These are phyloP conservation scores for Ramaria sp. DNA, from an alignment of 768 basidiomycete species.

Conservation along the genomic window DNA sequence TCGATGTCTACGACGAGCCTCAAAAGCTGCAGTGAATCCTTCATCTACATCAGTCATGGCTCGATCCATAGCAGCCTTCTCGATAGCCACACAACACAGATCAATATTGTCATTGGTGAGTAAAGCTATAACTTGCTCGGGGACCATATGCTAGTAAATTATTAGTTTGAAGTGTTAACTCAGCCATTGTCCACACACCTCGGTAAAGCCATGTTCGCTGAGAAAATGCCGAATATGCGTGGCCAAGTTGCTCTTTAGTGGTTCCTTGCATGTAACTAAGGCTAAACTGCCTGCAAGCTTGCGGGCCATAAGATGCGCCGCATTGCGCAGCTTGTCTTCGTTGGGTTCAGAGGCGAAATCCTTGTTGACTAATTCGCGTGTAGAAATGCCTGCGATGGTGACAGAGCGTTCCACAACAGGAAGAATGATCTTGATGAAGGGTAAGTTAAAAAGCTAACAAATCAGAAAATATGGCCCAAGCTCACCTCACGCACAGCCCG, in stretches of 20 bases:
- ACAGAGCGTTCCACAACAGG: slow-evolving; percentile 98
- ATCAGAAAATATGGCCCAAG: slow-evolving; percentile 1
- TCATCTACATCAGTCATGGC: slow-evolving; percentile 91
- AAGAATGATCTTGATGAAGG: slow-evolving; percentile 61
- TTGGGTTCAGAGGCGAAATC: slow-evolving; percentile 91
- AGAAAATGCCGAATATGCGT: slow-evolving; percentile 79
- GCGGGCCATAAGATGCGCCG: slow-evolving; percentile 93
- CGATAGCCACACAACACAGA: slow-evolving; percentile 85
- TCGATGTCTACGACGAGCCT: slow-evolving; percentile 73
- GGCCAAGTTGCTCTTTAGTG: slow-evolving; percentile 83
- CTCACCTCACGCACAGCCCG: slow-evolving; percentile 87
- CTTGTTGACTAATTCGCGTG: slow-evolving; percentile 87
- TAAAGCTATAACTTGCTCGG: slow-evolving; percentile 69
- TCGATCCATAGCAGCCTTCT: slow-evolving; percentile 96
- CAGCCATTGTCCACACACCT: slow-evolving; percentile 33
- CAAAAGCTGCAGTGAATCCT: slow-evolving; percentile 71
- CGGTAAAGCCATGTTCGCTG: slow-evolving; percentile 79
- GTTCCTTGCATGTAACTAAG: slow-evolving; percentile 96
- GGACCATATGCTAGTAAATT: slow-evolving; percentile 45
- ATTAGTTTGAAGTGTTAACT: slow-evolving; percentile 3
- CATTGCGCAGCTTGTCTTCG: slow-evolving; percentile 82
- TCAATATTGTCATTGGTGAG: slow-evolving; percentile 91
- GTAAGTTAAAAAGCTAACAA: background rate
- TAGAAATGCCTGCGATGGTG: slow-evolving; percentile 96
- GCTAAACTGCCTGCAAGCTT: slow-evolving; percentile 95